phyloP scores from a whole-genome alignment of 176 grass and related monocot genomes.

The Aegilops bicornis region DNA sequence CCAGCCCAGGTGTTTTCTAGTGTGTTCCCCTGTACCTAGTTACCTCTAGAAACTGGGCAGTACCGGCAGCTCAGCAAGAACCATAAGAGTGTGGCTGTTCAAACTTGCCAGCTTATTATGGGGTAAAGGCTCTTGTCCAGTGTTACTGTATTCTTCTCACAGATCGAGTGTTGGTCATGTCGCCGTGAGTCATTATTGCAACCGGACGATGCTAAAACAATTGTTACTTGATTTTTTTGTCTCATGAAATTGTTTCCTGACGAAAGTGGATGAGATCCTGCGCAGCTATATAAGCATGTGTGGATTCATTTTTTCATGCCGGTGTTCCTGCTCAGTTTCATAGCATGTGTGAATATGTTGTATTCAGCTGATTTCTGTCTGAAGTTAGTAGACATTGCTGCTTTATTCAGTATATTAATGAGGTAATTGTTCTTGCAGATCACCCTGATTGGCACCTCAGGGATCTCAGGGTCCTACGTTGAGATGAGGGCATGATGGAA shows the following conservation, averaged over 20 bases:
- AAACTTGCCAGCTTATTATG: background rate
- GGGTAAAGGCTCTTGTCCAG: background rate
- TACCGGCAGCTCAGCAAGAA: background rate
- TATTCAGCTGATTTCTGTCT: background rate
- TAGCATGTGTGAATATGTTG: background rate
- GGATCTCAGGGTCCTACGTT: constrained; percentile 93
- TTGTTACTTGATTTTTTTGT: background rate
- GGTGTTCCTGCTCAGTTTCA: background rate
- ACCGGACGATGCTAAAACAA: background rate
- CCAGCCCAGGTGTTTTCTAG: background rate
- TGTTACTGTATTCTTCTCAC: background rate
- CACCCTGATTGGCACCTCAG: constrained; percentile 88
- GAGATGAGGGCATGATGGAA: constrained; percentile 74
- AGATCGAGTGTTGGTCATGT: background rate
- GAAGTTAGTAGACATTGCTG: background rate
- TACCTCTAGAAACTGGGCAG: background rate
- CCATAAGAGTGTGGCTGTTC: background rate
- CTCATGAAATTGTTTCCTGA: background rate
- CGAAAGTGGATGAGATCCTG: background rate
- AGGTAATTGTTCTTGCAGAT: constrained; percentile 49
- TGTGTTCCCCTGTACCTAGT: background rate
- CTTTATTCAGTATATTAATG: background rate
- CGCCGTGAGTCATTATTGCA: background rate
- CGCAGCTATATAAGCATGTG: background rate
- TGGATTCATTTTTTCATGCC: background rate